These are phyloP conservation scores for Ophiostoma sp. DNA, from an alignment of 2,329 filamentous ascomycete genomes.

Conservation along the genomic window DNA sequence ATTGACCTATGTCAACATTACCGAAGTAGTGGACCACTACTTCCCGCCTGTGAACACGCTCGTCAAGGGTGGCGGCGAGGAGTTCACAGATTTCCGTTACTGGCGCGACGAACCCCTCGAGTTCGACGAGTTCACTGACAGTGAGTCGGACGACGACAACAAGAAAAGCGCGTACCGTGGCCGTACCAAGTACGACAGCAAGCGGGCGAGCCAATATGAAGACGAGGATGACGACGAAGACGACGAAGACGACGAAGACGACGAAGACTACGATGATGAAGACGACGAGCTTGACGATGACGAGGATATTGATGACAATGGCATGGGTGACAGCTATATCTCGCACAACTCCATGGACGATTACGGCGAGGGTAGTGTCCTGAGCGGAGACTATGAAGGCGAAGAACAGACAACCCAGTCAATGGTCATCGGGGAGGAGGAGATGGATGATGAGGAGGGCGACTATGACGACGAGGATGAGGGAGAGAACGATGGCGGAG, in stretches of 20 bases:
- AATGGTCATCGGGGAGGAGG: constrained; percentile 37
- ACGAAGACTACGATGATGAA: constrained; percentile 41
- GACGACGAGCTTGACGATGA: constrained; percentile 39
- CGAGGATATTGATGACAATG: constrained; percentile 42
- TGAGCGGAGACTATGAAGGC: constrained; percentile 42
- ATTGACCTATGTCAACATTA: constrained; percentile 94
- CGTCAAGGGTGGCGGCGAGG: constrained; percentile 82
- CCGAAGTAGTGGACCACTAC: constrained; percentile 95
- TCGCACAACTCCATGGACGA: constrained; percentile 37
- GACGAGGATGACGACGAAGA: constrained; percentile 34
- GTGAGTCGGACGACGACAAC: constrained; percentile 56
- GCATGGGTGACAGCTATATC: constrained; percentile 42
- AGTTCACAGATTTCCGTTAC: constrained; percentile 95
- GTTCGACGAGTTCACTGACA: constrained; percentile 81
- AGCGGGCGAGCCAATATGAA: background rate
- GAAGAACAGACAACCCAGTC: constrained; percentile 40
- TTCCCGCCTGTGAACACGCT: constrained; percentile 88
- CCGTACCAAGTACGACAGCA: constrained; percentile 17
- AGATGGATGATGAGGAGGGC: constrained; percentile 33
- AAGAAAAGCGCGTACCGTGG: constrained; percentile 7
- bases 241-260: constrained; percentile 38
- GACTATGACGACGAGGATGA: constrained; percentile 41
- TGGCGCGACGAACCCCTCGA: constrained; percentile 85
- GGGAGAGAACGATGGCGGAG: constrained; percentile 25
- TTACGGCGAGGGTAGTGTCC: constrained; percentile 39